Conservation (phyloP, 257 asterid species). For the Rauvolfia tetraphylla region DNA sequence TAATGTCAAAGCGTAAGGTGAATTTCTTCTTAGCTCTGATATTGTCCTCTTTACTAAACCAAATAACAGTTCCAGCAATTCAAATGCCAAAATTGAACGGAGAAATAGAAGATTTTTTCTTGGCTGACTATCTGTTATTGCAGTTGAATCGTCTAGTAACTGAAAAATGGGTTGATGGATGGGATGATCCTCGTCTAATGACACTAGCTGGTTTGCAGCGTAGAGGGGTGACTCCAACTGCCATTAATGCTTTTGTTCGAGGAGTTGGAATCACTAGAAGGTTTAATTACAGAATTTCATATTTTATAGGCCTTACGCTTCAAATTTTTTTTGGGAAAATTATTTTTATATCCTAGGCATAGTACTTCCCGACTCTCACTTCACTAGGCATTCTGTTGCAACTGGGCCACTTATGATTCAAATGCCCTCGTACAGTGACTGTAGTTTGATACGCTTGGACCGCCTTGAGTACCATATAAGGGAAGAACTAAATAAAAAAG, state of each 20-base stretch:
- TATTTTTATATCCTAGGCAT: neutral
- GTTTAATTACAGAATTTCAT: slow-evolving; percentile 27
- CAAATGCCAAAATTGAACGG: neutral
- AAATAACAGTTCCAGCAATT: neutral
- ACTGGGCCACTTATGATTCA: slow-evolving; percentile 11
- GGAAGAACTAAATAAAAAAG: slow-evolving; percentile 84
- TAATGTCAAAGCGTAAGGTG: slow-evolving; percentile 97
- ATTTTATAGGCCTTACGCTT: slow-evolving; percentile 5
- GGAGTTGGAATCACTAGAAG: slow-evolving; percentile 97
- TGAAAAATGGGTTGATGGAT: slow-evolving; percentile 85
- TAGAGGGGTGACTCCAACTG: slow-evolving; percentile 86
- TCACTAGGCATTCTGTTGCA: slow-evolving; percentile 13
- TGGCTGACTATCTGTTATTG: slow-evolving; percentile 22
- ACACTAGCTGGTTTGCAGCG: slow-evolving; percentile 89
- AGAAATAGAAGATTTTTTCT: neutral
- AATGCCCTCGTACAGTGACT: slow-evolving; percentile 58
- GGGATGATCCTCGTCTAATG: slow-evolving; percentile 99
- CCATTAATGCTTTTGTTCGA: slow-evolving; percentile 83
- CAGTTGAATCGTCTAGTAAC: slow-evolving; percentile 92
- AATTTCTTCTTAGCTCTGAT: slow-evolving; percentile 5
- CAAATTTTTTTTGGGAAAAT: neutral
- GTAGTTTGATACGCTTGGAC: slow-evolving; percentile 68
- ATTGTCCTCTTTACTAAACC: neutral
- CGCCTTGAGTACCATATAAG: slow-evolving; percentile 88
- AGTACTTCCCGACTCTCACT: slow-evolving; percentile 7